These are phyloP conservation scores for Scleromitrula shiraiana DNA, from an alignment of 2,329 filamentous ascomycete species.

Conservation along the genomic window DNA sequence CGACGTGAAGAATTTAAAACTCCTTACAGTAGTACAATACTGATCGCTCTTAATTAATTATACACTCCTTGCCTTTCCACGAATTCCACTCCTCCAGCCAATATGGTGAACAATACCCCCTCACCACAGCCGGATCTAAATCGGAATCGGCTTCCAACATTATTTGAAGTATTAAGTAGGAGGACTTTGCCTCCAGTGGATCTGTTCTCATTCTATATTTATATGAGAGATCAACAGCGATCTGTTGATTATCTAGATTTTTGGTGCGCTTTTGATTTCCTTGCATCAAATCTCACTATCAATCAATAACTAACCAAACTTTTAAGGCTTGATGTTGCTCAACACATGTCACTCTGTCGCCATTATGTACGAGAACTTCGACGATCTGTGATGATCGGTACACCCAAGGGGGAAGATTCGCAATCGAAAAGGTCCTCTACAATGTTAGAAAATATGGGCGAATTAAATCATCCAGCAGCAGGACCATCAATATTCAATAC, in stretches of 20 bases:
- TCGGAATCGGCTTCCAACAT: conserved; percentile 82
- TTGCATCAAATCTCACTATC: background rate
- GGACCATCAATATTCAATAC: conserved; percentile 55
- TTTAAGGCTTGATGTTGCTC: conserved; percentile 96
- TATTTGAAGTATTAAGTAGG: conserved; percentile 92
- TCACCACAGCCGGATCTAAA: conserved; percentile 51
- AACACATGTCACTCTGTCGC: conserved; percentile 95
- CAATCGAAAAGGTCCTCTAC: conserved; percentile 75
- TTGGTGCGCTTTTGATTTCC: conserved; percentile 54
- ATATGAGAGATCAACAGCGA: conserved; percentile 97
- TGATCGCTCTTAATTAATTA: background rate
- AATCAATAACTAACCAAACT: conserved; percentile 7
- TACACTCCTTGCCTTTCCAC: background rate
- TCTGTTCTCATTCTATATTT: conserved; percentile 98
- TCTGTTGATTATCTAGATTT: conserved; percentile 98
- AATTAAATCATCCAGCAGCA: conserved; percentile 52
- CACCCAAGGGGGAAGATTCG: conserved; percentile 77
- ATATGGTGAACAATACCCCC: conserved; percentile 33
- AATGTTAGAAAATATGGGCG: conserved; percentile 64
- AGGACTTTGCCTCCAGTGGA: conserved; percentile 94
- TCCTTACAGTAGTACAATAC: conserved; percentile 1
- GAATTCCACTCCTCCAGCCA: background rate
- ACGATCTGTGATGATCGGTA: conserved; percentile 85
- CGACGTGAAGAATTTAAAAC: background rate
- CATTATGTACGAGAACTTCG: conserved; percentile 95